These are phyloP conservation scores for Lentinula edodes DNA, from an alignment of 768 basidiomycete genomes.

Conservation along the genomic window DNA sequence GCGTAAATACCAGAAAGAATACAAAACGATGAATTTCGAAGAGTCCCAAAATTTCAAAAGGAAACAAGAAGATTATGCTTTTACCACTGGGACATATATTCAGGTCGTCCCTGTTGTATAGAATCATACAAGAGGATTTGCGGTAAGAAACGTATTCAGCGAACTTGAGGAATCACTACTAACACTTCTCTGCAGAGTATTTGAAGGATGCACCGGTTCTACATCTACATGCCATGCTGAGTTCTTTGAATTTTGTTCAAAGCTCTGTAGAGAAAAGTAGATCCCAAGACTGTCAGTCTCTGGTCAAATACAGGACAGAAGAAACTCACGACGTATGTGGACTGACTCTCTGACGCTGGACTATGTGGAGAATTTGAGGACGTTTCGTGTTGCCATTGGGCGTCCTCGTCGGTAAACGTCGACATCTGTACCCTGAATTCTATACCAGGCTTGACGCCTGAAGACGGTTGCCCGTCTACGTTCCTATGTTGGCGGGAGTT, in stretches of 20 bases:
- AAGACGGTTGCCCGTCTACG: not conserved
- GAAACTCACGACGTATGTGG: not conserved
- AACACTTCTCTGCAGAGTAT: not conserved
- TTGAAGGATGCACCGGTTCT: not conserved
- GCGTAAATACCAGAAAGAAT: not conserved
- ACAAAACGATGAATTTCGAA: not conserved
- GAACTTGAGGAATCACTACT: not conserved
- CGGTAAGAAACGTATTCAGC: not conserved
- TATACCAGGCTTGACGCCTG: not conserved
- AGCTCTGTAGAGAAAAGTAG: not conserved
- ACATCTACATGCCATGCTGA: not conserved
- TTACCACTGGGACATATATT: constrained; percentile 3
- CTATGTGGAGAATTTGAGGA: not conserved
- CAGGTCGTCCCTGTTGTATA: not conserved
- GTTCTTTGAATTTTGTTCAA: not conserved
- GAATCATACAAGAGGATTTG: not conserved
- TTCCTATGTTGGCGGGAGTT: constrained; percentile 31
- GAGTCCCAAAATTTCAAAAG: too few species aligned
- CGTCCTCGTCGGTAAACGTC: not conserved
- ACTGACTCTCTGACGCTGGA: not conserved
- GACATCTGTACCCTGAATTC: constrained; percentile 4
- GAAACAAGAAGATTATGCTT: not conserved
- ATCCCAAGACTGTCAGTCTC: not conserved
- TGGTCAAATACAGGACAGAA: not conserved
- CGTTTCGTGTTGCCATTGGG: not conserved